These are phyloP conservation scores for Aspergillus asperescens DNA, from an alignment of 495 filamentous ascomycete species.

Conservation along the genomic window DNA sequence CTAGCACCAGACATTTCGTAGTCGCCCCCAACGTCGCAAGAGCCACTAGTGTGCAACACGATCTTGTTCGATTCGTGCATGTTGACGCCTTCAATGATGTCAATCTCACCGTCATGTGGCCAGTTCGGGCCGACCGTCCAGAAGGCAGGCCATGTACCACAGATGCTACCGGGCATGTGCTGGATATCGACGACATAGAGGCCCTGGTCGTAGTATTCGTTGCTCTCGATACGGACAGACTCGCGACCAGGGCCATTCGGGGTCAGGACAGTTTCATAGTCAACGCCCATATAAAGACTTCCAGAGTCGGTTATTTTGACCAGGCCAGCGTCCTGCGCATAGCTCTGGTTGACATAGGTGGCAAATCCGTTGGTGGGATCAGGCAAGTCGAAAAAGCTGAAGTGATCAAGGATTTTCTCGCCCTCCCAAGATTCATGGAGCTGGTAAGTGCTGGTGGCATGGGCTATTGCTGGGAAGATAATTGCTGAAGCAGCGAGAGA, in stretches of 20 bases:
- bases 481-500: slow-evolving; percentile 19
- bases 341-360: slow-evolving; percentile 53
- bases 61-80: slow-evolving; percentile 57
- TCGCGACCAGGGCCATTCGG: slow-evolving; percentile 51
- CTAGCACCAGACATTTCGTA: slow-evolving; percentile 44
- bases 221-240: slow-evolving; percentile 64
- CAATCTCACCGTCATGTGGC: slow-evolving; percentile 79
- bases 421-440: slow-evolving; percentile 43
- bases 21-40: slow-evolving; percentile 54
- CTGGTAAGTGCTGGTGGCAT: slow-evolving; percentile 28
- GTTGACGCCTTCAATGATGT: slow-evolving; percentile 89
- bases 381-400: slow-evolving; percentile 42
- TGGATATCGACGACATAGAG: slow-evolving; percentile 69
- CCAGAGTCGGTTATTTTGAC: slow-evolving; percentile 50
- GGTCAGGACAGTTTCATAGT: slow-evolving; percentile 34
- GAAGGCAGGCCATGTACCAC: slow-evolving; percentile 71
- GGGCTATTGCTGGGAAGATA: slow-evolving; percentile 11
- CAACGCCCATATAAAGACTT: slow-evolving; percentile 49
- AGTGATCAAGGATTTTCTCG: slow-evolving; percentile 47
- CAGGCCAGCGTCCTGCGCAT: slow-evolving; percentile 52
- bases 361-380: slow-evolving; percentile 72
- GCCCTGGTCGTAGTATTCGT: slow-evolving; percentile 60
- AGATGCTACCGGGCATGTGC: slow-evolving; percentile 68
- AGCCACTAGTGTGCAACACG: slow-evolving; percentile 66
- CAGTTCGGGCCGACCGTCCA: slow-evolving; percentile 74